phyloP scores from a whole-genome alignment of 345 rosid species.

The Erucastrum elatum region DNA sequence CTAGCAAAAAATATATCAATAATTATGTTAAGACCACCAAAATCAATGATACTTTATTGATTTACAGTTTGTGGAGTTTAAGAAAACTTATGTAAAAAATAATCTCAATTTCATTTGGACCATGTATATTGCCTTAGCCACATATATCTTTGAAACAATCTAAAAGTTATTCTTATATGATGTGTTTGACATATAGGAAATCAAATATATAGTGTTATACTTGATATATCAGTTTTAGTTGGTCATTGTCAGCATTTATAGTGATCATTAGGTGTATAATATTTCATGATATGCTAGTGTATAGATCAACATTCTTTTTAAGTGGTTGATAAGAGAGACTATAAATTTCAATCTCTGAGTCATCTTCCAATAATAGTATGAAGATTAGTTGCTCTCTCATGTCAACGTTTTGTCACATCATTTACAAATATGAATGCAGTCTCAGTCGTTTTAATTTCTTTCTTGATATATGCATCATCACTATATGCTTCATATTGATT shows the following conservation, averaged over 20 bases:
- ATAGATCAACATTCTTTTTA: slow-evolving; percentile 33
- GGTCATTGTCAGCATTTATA: neutral
- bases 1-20: neutral
- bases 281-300: slow-evolving; percentile 27
- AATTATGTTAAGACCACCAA: neutral
- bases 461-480: neutral
- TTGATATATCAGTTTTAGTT: neutral
- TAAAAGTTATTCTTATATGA: neutral
- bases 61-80: neutral
- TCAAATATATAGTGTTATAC: neutral
- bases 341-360: slow-evolving; percentile 7
- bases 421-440: neutral
- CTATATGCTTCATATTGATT: neutral
- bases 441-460: neutral
- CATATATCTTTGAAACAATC: neutral
- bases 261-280: neutral
- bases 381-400: slow-evolving; percentile 19
- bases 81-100: neutral
- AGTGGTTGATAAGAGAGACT: slow-evolving; percentile 34
- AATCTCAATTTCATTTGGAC: neutral
- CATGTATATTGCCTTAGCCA: neutral
- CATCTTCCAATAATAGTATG: slow-evolving; percentile 10
- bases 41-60: neutral
- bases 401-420: slow-evolving; percentile 27
- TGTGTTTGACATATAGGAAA: neutral